phyloP scores from a whole-genome alignment of 2,329 filamentous ascomycete genomes.

The Lachnellula subtilissima region DNA sequence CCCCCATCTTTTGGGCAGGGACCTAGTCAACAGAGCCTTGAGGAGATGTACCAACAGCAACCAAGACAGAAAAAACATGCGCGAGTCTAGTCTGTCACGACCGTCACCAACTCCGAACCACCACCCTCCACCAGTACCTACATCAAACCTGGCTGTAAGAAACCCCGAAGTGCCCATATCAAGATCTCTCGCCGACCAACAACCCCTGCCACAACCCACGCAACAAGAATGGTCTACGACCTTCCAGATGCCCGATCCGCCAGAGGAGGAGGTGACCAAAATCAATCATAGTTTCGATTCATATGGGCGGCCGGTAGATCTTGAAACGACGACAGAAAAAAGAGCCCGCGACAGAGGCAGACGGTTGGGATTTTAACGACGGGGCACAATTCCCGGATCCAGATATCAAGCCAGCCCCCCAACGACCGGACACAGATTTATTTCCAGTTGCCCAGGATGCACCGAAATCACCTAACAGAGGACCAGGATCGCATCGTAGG shows the following conservation, averaged over 20 bases:
- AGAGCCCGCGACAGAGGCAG: constrained; percentile 48
- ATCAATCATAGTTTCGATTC: constrained; percentile 55
- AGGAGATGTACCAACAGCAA: constrained; percentile 30
- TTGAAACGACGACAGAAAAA: constrained; percentile 43
- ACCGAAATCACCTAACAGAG: constrained; percentile 73
- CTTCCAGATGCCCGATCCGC: constrained; percentile 26
- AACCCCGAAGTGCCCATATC: constrained; percentile 44
- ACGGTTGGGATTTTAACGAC: constrained; percentile 94
- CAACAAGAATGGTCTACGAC: constrained; percentile 34
- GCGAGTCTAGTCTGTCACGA: constrained; percentile 46
- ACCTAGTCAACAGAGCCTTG: constrained; percentile 34
- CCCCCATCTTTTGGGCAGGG: constrained; percentile 40
- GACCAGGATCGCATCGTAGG: constrained; percentile 65
- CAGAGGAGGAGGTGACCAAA: constrained; percentile 48
- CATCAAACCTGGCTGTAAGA: constrained; percentile 35
- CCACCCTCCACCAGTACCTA: constrained; percentile 49
- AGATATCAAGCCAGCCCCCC: constrained; percentile 45
- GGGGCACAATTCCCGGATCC: constrained; percentile 56
- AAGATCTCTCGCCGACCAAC: constrained; percentile 47
- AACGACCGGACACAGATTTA: constrained; percentile 77
- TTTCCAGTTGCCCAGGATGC: constrained; percentile 79
- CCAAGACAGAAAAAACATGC: constrained; percentile 55
- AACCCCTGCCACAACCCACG: constrained; percentile 37
- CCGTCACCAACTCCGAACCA: constrained; percentile 54
- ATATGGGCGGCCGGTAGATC: constrained; percentile 47